phyloP scores from a whole-genome alignment of 352 stramenopile genomes.

The Phytophthora capsici region DNA sequence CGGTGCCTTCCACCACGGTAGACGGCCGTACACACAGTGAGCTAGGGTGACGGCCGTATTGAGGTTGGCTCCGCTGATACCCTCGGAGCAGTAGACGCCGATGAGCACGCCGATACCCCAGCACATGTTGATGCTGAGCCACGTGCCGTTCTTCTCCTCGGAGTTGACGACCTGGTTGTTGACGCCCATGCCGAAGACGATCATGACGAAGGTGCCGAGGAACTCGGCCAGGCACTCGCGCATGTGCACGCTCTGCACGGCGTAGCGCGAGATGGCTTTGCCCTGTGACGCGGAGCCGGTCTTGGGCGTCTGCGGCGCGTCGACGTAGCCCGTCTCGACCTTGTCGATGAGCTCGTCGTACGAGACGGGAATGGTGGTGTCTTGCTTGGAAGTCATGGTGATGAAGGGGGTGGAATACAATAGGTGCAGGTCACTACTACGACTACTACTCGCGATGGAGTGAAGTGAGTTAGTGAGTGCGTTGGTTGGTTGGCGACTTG shows the following conservation, averaged over 20 bases:
- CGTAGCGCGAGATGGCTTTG: conserved; percentile 44
- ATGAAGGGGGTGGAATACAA: background rate
- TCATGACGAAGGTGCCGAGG: conserved; percentile 40
- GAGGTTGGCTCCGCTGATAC: too few species aligned
- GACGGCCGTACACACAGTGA: conserved; percentile 2
- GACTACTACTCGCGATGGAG: too few species aligned
- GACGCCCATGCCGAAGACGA: conserved; percentile 46
- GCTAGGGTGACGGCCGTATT: too few species aligned
- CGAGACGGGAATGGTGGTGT: background rate
- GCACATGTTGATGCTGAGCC: too few species aligned
- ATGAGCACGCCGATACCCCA: too few species aligned
- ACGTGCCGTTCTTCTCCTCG: background rate
- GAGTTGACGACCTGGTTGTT: conserved; percentile 62
- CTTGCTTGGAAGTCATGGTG: background rate
- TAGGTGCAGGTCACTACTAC: too few species aligned
- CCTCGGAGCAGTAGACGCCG: too few species aligned
- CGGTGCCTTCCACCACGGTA: conserved; percentile 38
- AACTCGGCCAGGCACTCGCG: conserved; percentile 55
- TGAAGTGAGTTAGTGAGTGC: too few species aligned
- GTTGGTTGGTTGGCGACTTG: background rate
- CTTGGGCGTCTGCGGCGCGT: conserved; percentile 22
- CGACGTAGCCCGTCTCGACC: conserved; percentile 23
- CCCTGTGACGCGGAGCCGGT: conserved; percentile 36
- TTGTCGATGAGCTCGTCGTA: conserved; percentile 7
- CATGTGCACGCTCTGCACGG: conserved; percentile 34